A percentile compares a stretch with the other conserved stretches of the same genome.
These are phyloP conservation scores for Arthrobotrys conoides DNA, from an alignment of 2,329 filamentous ascomycete species.

Conservation along the genomic window DNA sequence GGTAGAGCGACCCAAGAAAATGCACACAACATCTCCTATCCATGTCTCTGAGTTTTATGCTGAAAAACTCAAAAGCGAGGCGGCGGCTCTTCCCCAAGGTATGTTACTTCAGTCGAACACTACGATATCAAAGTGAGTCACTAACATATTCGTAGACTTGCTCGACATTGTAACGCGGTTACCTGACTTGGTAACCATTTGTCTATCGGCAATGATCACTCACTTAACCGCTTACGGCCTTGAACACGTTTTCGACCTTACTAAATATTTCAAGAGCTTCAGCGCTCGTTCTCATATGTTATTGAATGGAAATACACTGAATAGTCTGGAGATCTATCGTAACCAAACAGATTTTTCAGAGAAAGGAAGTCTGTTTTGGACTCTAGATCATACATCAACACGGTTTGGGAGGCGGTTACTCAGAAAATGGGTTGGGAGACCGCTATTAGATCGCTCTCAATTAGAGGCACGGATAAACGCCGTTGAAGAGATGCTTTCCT, in stretches of 20 bases:
- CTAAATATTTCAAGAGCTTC: constrained; percentile 97
- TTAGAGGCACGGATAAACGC: constrained; percentile 85
- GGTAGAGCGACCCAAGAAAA: constrained; percentile 81
- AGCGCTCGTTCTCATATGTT: constrained; percentile 95
- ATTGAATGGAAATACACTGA: constrained; percentile 92
- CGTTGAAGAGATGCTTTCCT: constrained; percentile 85
- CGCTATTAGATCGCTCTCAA: constrained; percentile 80
- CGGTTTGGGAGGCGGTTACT: constrained; percentile 89
- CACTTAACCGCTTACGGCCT: constrained; percentile 92
- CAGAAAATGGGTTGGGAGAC: constrained; percentile 94
- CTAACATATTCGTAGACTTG: constrained; percentile 70
- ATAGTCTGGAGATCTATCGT: constrained; percentile 93
- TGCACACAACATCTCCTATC: constrained; percentile 85
- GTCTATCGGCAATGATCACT: constrained; percentile 94
- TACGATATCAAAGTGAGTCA: background rate
- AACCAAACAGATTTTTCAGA: constrained; percentile 89
- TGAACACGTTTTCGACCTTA: constrained; percentile 94
- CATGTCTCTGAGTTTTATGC: constrained; percentile 96
- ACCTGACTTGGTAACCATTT: constrained; percentile 88
- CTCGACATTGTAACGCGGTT: constrained; percentile 89
- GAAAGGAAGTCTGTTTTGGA: constrained; percentile 95
- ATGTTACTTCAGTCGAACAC: background rate
- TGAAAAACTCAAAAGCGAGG: constrained; percentile 79
- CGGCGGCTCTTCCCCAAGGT: constrained; percentile 68
- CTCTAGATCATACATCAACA: constrained; percentile 90